Evolutionary conservation across 31 red algal species (phyloP), one percentile per base, ranked within the genome.

Genomic region (Odonthalia washingtoniensis): DNA sequence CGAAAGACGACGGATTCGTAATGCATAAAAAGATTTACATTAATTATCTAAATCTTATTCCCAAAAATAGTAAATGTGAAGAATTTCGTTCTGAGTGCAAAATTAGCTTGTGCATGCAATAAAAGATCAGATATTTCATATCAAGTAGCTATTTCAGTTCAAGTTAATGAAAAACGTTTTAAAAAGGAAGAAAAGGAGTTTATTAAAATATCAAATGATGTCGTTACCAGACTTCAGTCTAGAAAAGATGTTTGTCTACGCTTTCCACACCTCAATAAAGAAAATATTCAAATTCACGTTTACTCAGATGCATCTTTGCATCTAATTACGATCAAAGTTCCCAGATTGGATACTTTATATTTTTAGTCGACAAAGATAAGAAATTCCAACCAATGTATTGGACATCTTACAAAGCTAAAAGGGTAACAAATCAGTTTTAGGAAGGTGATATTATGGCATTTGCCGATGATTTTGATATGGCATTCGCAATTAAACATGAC

Each of bases 381-480:
- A 61, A 84, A 68, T 46, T 46, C 72, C 49, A 57, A 21, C 49
- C 49, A 21, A 57, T 57, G 12, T 57, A 57, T 21, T 57, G 49
- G 49, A 57, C 36, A 77, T 70, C 0, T 45, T 33, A 60, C 42
- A 68, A 16, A 62, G 69, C 49, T 9, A 57, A 57, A 57, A 57
- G 49, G 40, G 45, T 73, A 34, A 41, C 46, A 24, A 18, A 70
- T 4, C 75, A 45, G 3, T 44, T 82, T 2, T 39, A 83, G 49
- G 88, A 68, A 30, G 70, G 65, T 45, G 88, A 91, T 57, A 46
- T 70, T 3, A 73, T 74, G 3, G 77, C 65, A 1, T 75, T 90
- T 60, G 18, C 24, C 21, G 37, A 73, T 43, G 88, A 44, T 5
- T 91, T 84, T 91, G 77, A 91, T 30, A 5, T 80, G 5, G 74